Evolutionary conservation across 2,329 filamentous ascomycete species (phyloP).

Genomic region (Amphichorda felina): DNA sequence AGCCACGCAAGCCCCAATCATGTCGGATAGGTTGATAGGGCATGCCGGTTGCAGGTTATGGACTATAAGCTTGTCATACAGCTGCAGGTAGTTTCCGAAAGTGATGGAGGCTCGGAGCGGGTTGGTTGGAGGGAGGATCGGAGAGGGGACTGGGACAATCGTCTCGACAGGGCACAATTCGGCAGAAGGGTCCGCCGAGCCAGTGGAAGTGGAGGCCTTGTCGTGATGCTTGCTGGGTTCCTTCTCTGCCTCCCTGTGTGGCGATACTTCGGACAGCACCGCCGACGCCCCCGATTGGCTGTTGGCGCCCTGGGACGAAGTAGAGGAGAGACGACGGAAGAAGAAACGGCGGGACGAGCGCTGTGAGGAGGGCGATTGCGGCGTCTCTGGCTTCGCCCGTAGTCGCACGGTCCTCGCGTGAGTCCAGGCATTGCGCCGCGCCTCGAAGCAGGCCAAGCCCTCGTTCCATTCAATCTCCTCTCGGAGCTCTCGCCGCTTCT

Average conservation of each 20-base stretch:
- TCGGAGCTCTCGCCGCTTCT: slow-evolving; percentile 42
- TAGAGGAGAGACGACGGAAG: slow-evolving; percentile 31
- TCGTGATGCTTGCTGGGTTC: neutral
- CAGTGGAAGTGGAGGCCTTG: neutral
- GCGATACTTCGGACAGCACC: neutral
- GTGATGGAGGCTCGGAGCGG: slow-evolving; percentile 68
- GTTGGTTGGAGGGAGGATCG: slow-evolving; percentile 62
- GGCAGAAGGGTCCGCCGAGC: too few relatives aligned
- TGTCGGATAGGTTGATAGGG: slow-evolving; percentile 75
- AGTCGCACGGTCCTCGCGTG: slow-evolving; percentile 53
- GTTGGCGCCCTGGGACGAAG: neutral
- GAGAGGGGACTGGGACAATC: slow-evolving; percentile 60
- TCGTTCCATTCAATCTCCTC: slow-evolving; percentile 68
- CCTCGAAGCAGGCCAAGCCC: slow-evolving; percentile 68
- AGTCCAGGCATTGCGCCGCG: slow-evolving; percentile 75
- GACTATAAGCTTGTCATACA: slow-evolving; percentile 82
- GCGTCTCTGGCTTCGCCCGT: slow-evolving; percentile 27
- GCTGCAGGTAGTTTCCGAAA: slow-evolving; percentile 61
- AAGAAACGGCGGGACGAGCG: slow-evolving; percentile 30
- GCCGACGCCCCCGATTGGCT: neutral
- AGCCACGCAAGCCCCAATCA: slow-evolving; percentile 68
- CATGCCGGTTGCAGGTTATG: slow-evolving; percentile 72
- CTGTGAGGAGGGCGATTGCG: slow-evolving; percentile 17
- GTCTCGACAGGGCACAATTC: slow-evolving; percentile 48
- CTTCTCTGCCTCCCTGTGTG: neutral